Evolutionary conservation across 2,329 filamentous ascomycete species (phyloP).

Genomic region (Alternaria longipes): DNA sequence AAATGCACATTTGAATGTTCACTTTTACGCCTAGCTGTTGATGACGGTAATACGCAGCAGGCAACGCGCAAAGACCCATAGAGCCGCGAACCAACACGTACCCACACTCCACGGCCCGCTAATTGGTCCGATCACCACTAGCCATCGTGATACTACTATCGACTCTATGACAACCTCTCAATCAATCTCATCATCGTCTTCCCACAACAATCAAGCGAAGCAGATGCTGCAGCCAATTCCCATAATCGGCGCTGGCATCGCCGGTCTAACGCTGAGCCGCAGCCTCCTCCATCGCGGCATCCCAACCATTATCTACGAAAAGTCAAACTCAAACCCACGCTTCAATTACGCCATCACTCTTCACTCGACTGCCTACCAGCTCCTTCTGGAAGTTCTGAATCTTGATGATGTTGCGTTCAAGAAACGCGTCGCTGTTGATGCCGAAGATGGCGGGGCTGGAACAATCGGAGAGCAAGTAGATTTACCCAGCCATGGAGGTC

Average conservation of each 20-base stretch:
- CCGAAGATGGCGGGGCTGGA: slow-evolving; percentile 35
- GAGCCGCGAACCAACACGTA: no score
- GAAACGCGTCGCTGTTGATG: slow-evolving; percentile 45
- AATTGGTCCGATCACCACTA: neutral
- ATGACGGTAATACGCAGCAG: neutral
- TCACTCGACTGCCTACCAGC: slow-evolving; percentile 41
- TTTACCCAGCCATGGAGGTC: slow-evolving; percentile 8
- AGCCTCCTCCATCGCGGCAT: slow-evolving; percentile 48
- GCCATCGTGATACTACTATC: neutral
- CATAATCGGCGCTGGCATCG: slow-evolving; percentile 58
- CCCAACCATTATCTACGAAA: slow-evolving; percentile 46
- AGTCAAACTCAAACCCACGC: slow-evolving; percentile 31
- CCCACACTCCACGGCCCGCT: neutral
- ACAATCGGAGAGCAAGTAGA: slow-evolving; percentile 17
- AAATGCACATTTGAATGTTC: neutral
- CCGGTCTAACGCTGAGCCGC: slow-evolving; percentile 54
- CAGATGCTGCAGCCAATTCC: slow-evolving; percentile 14
- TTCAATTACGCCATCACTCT: slow-evolving; percentile 55
- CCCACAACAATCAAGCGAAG: neutral
- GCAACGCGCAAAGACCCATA: neutral
- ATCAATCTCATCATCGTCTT: neutral
- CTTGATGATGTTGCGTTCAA: slow-evolving; percentile 46
- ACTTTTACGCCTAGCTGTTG: neutral
- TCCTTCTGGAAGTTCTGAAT: slow-evolving; percentile 43
- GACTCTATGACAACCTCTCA: neutral